Evolutionary conservation across 2,329 filamentous ascomycete species (phyloP).

Genomic region (Periconia macrospinosa): DNA sequence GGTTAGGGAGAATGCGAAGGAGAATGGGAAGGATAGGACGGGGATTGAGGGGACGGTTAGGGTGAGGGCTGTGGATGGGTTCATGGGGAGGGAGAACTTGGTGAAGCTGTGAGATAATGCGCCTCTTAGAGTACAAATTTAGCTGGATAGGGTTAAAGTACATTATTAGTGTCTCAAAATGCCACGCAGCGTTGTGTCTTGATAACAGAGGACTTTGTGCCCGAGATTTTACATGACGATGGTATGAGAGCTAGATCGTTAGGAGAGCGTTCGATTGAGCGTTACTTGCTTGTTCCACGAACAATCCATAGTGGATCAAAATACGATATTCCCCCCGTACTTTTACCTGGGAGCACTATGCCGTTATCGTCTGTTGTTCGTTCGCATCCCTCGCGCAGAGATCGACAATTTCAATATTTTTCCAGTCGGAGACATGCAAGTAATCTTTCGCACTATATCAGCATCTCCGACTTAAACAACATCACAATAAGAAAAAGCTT

Average conservation of each 20-base stretch:
- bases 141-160: no score
- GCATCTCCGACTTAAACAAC: not conserved
- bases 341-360: slow-evolving; percentile 11
- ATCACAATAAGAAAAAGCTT: not conserved
- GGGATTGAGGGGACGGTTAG: slow-evolving; percentile 10
- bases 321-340: slow-evolving; percentile 9
- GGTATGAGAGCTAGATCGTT: no score
- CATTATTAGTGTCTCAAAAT: no score
- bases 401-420: slow-evolving; percentile 56
- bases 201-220: no score
- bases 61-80: slow-evolving; percentile 21
- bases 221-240: no score
- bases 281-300: slow-evolving; percentile 17
- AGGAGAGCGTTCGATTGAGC: not conserved
- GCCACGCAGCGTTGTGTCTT: no score
- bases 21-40: slow-evolving; percentile 9
- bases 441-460: slow-evolving; percentile 38
- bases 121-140: no score
- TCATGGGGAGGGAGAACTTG: slow-evolving; percentile 13
- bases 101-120: slow-evolving; percentile 11
- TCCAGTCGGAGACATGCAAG: slow-evolving; percentile 55
- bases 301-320: slow-evolving; percentile 34
- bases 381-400: slow-evolving; percentile 45
- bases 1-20: slow-evolving; percentile 2
- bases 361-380: slow-evolving; percentile 27